phyloP scores from a whole-genome alignment of 345 rosid species.

The Leavenworthia alabamica region DNA sequence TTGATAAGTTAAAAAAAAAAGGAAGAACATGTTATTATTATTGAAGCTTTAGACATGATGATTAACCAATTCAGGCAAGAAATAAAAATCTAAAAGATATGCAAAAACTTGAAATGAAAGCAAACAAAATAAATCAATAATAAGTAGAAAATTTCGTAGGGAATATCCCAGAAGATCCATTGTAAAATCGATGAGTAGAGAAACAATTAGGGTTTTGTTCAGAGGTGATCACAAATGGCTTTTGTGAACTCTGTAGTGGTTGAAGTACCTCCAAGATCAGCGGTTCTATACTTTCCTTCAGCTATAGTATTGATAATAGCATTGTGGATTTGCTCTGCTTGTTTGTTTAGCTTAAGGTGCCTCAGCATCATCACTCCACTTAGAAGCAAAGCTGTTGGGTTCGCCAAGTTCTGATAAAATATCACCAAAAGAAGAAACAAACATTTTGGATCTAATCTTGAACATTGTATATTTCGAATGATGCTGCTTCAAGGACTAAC shows the following conservation, averaged over 20 bases:
- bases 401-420: slow-evolving; percentile 63
- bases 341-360: slow-evolving; percentile 64
- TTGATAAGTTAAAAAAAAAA: neutral
- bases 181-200: neutral
- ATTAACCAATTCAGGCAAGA: slow-evolving; percentile 1
- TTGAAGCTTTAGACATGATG: too few relatives aligned
- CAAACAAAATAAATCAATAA: neutral
- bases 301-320: slow-evolving; percentile 80
- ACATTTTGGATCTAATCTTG: neutral
- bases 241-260: slow-evolving; percentile 80
- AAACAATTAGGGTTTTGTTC: slow-evolving; percentile 18
- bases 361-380: slow-evolving; percentile 79
- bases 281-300: slow-evolving; percentile 80
- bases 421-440: neutral
- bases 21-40: neutral
- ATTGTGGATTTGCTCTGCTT: slow-evolving; percentile 73
- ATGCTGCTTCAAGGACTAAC: slow-evolving; percentile 36
- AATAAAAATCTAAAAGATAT: slow-evolving; percentile 8
- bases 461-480: neutral
- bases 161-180: neutral
- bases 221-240: slow-evolving; percentile 74
- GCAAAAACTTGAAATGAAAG: slow-evolving; percentile 6
- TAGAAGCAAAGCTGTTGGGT: slow-evolving; percentile 86
- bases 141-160: neutral
- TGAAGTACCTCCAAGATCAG: slow-evolving; percentile 84